A percentile compares a stretch with the other conserved stretches of the same genome.
These are phyloP conservation scores for Penicillium olsonii DNA, from an alignment of 2,329 filamentous ascomycete genomes.

Conservation along the genomic window DNA sequence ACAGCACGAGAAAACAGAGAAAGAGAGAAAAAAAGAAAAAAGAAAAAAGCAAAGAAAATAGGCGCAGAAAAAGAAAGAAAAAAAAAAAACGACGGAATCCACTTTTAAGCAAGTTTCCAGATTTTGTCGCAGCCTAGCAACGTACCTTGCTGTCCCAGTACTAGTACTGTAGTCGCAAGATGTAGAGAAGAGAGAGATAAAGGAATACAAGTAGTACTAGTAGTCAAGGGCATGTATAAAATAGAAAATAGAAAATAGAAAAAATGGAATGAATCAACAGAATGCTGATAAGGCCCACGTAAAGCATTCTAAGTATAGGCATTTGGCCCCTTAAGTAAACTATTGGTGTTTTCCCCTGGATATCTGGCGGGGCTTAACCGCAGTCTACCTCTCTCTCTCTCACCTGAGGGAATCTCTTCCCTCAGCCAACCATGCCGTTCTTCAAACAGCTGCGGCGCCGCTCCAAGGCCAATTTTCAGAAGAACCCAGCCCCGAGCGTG, in stretches of 20 bases:
- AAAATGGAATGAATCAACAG: too few relatives aligned
- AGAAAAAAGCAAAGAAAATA: too few relatives aligned
- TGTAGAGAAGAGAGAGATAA: too few relatives aligned
- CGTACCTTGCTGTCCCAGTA: too few relatives aligned
- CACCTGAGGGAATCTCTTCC: constrained; percentile 13
- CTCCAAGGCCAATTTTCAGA: constrained; percentile 71
- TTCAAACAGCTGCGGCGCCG: constrained; percentile 75
- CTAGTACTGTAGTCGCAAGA: too few relatives aligned
- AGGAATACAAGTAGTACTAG: too few relatives aligned
- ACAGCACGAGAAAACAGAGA: neutral
- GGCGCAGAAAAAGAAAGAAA: neutral
- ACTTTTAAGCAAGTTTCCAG: neutral
- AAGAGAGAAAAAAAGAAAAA: neutral
- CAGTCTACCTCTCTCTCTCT: constrained; percentile 31
- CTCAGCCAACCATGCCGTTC: constrained; percentile 57
- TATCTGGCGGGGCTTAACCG: constrained; percentile 16
- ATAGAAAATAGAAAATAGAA: too few relatives aligned
- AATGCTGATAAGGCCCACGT: too few relatives aligned
- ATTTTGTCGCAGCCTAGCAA: neutral
- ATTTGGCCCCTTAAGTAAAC: neutral
- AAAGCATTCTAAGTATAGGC: too few relatives aligned
- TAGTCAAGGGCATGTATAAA: too few relatives aligned
- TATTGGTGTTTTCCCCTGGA: constrained; percentile 5
- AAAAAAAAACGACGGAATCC: neutral
- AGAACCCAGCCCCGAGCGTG: constrained; percentile 46